A percentile compares a stretch with the other conserved stretches of the same genome.
Conservation (phyloP, 768 basidiomycete species). For the Mycena crocata region DNA sequence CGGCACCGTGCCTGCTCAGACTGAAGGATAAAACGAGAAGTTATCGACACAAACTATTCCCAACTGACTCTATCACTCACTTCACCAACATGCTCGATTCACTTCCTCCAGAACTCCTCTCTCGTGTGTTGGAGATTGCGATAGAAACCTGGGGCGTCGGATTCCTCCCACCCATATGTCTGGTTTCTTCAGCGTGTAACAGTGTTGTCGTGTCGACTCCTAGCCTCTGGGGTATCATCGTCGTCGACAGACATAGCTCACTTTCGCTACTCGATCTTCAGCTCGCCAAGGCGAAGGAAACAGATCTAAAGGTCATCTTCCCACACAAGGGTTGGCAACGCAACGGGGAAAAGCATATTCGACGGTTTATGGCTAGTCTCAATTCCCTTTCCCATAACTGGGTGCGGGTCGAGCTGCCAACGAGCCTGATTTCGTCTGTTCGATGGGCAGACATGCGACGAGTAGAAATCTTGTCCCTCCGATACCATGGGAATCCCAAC, state of each 20-base stretch:
- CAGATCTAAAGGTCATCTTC: constrained; percentile 41
- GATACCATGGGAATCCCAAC: not conserved
- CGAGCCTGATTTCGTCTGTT: constrained; percentile 30
- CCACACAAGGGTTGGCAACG: constrained; percentile 7
- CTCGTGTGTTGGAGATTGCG: constrained; percentile 42
- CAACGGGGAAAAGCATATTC: constrained; percentile 4
- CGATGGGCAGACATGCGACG: constrained; percentile 35
- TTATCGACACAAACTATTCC: not conserved
- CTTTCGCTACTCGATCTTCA: constrained; percentile 30
- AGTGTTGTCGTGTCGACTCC: constrained; percentile 42
- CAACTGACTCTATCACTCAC: not conserved
- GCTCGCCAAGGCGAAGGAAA: constrained; percentile 42
- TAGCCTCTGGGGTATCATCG: constrained; percentile 48
- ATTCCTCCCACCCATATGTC: constrained; percentile 41
- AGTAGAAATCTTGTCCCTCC: constrained; percentile 38
- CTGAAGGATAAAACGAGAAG: not conserved
- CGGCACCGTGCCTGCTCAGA: not conserved
- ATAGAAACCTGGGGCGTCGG: constrained; percentile 42
- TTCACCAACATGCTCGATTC: constrained; percentile 31
- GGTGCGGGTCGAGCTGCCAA: constrained; percentile 40
- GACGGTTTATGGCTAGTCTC: constrained; percentile 22
- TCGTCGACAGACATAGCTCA: constrained; percentile 25
- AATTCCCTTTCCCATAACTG: constrained; percentile 40
- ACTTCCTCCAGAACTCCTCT: constrained; percentile 47
- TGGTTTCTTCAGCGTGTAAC: constrained; percentile 43